Evolutionary conservation across 2,329 filamentous ascomycete species (phyloP).

Genomic region (Paramyrothecium sp.): DNA sequence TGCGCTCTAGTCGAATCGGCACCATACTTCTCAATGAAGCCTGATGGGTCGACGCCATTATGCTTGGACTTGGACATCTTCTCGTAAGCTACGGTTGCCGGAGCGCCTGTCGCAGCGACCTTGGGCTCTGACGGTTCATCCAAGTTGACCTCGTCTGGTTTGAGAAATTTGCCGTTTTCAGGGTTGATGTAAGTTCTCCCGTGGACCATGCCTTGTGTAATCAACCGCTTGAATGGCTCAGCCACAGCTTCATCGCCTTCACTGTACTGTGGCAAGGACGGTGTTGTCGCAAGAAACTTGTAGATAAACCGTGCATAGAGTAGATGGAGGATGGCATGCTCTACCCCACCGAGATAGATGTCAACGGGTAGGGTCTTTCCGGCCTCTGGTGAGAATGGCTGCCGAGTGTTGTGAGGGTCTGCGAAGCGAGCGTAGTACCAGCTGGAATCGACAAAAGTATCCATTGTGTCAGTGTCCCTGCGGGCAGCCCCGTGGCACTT

Average conservation of each 20-base stretch:
- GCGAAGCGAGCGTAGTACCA: conserved; percentile 88
- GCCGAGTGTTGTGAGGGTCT: conserved; percentile 63
- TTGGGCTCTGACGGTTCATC: conserved; percentile 53
- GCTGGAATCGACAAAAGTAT: conserved; percentile 92
- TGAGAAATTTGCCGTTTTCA: conserved; percentile 71
- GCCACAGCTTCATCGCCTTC: conserved; percentile 35
- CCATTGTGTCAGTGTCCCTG: conserved; percentile 92
- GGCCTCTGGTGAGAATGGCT: conserved; percentile 60
- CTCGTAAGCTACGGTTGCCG: conserved; percentile 67
- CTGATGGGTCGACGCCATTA: conserved; percentile 82
- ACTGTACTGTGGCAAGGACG: conserved; percentile 40
- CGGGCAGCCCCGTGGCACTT: conserved; percentile 68
- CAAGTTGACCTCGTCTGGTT: conserved; percentile 71
- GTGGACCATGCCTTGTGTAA: conserved; percentile 92
- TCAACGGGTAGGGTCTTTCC: conserved; percentile 72
- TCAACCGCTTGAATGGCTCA: conserved; percentile 79
- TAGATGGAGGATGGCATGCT: conserved; percentile 87
- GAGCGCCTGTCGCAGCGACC: conserved; percentile 59
- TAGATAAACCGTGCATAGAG: conserved; percentile 89
- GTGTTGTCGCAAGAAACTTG: conserved; percentile 70
- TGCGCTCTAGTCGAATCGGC: conserved; percentile 84
- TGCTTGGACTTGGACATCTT: conserved; percentile 97
- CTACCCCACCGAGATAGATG: conserved; percentile 84
- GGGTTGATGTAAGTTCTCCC: conserved; percentile 81
- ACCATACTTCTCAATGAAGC: conserved; percentile 71